Conservation (phyloP, 2,329 filamentous ascomycete species). For the Paraconiothyrium brasiliense region DNA sequence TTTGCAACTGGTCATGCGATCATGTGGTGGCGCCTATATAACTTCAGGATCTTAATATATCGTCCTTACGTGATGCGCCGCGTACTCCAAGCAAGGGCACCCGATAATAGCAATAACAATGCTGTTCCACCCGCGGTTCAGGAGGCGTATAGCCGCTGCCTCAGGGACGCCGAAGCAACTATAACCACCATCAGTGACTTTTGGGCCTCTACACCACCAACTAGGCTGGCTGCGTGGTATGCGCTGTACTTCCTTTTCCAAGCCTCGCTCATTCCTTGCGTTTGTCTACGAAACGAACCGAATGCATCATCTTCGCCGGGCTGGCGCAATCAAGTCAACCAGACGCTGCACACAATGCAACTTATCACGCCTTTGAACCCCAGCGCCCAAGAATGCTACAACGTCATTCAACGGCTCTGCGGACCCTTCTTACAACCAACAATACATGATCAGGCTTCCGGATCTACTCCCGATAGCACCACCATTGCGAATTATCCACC, state of each 20-base stretch:
- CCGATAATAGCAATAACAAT: conserved; percentile 20
- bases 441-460: conserved; percentile 9
- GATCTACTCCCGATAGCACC: conserved; percentile 15
- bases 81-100: conserved; percentile 36
- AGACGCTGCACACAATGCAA: conserved; percentile 50
- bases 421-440: conserved; percentile 32
- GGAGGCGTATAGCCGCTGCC: conserved; percentile 46
- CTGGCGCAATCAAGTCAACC: conserved; percentile 55
- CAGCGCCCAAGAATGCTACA: conserved; percentile 54
- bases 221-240: conserved; percentile 57
- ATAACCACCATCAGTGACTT: conserved; percentile 53
- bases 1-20: conserved; percentile 55
- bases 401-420: conserved; percentile 55
- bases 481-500: conserved; percentile 16
- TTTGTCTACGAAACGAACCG: conserved; percentile 58
- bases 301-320: conserved; percentile 46
- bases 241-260: conserved; percentile 59
- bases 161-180: conserved; percentile 54
- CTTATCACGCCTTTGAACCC: conserved; percentile 52
- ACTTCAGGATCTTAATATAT: conserved; percentile 61
- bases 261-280: conserved; percentile 59
- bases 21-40: conserved; percentile 56
- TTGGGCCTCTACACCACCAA: conserved; percentile 51
- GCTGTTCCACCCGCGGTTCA: conserved; percentile 34
- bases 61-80: conserved; percentile 57